phyloP scores from a whole-genome alignment of 495 filamentous ascomycete species.

The Staphylotrichum tortipilum region DNA sequence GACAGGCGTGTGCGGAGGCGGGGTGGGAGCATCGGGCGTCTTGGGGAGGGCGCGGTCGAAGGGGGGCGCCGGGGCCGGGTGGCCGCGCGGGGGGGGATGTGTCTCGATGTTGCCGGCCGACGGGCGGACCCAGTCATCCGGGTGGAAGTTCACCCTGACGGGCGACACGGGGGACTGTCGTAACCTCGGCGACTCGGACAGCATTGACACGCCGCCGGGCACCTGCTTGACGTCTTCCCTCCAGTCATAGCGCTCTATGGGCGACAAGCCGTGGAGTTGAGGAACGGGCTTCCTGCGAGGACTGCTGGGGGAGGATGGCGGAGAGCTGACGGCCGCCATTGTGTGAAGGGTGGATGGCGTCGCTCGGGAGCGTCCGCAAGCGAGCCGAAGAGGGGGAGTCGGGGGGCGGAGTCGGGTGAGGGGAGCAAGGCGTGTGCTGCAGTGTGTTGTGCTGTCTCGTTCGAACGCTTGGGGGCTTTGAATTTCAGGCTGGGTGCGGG shows the following conservation, averaged over 20 bases:
- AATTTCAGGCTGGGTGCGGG: too few species aligned
- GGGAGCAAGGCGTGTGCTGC: too few species aligned
- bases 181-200: slow-evolving; percentile 28
- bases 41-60: slow-evolving; percentile 27
- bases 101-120: slow-evolving; percentile 36
- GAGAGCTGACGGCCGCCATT: slow-evolving; percentile 39
- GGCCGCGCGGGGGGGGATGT: slow-evolving; percentile 1
- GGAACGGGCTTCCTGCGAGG: slow-evolving; percentile 38
- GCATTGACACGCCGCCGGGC: slow-evolving; percentile 20
- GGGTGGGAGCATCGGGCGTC: slow-evolving; percentile 30
- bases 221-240: slow-evolving; percentile 25
- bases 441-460: too few species aligned
- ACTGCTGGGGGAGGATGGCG: slow-evolving; percentile 26
- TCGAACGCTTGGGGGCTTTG: too few species aligned
- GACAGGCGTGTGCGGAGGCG: slow-evolving; percentile 32
- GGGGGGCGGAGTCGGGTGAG: too few species aligned
- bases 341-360: slow-evolving; percentile 14
- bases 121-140: slow-evolving; percentile 33
- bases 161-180: slow-evolving; percentile 34
- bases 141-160: slow-evolving; percentile 34
- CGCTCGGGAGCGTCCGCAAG: slow-evolving; percentile 3
- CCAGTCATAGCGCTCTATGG: slow-evolving; percentile 30
- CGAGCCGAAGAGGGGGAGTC: too few species aligned
- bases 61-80: neutral
- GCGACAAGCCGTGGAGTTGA: slow-evolving; percentile 19